phyloP scores from a whole-genome alignment of 2,329 filamentous ascomycete species.

The Stenocarpella maydis region DNA sequence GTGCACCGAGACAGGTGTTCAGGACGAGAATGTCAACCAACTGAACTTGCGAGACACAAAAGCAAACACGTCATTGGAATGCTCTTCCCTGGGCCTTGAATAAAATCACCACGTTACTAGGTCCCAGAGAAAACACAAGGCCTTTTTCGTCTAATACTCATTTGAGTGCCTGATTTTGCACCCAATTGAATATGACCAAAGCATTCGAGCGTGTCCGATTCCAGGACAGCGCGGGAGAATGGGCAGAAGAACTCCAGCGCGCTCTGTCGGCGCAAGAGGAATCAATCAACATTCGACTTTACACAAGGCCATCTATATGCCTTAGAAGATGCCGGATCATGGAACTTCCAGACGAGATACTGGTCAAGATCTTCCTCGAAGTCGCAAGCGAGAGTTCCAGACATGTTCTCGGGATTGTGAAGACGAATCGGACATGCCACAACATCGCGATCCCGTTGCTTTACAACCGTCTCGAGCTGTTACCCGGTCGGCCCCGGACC shows the following conservation, averaged over 20 bases:
- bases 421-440: background rate
- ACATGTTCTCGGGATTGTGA: background rate
- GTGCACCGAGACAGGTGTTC: background rate
- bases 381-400: background rate
- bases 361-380: conserved; percentile 1
- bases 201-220: background rate
- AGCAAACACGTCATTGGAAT: conserved; percentile 1
- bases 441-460: conserved; percentile 3
- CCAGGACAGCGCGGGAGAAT: background rate
- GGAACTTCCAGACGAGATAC: background rate
- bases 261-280: conserved; percentile 9
- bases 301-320: background rate
- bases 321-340: background rate
- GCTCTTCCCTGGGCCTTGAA: background rate
- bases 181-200: background rate
- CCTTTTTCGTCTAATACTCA: background rate
- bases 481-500: background rate
- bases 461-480: background rate
- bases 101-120: background rate
- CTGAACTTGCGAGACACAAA: background rate
- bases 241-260: conserved; percentile 2
- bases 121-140: background rate
- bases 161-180: background rate
- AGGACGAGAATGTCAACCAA: background rate
- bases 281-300: background rate